Evolutionary conservation across 1,139 yeast genomes (phyloP).

Genomic region (Magnusiomyces tetraspermus): DNA sequence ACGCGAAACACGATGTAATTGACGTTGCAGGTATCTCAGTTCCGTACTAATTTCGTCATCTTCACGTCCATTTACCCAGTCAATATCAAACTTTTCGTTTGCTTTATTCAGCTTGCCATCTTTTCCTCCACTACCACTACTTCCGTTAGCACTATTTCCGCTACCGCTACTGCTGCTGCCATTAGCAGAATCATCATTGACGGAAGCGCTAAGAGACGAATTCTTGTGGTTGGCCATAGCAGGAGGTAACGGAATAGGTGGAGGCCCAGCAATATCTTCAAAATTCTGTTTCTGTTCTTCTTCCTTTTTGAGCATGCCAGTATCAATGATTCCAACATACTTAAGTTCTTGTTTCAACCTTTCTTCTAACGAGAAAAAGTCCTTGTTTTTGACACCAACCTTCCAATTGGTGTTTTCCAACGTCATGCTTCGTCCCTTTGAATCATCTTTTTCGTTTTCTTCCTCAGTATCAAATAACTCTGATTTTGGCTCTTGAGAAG

Average conservation of each 20-base stretch:
- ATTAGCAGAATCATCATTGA: not conserved
- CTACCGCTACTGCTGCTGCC: not conserved
- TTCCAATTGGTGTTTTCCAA: conserved; percentile 34
- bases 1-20: conserved; percentile 51
- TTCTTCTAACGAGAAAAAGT: conserved; percentile 77
- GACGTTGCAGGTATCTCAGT: conserved; percentile 60
- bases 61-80: conserved; percentile 75
- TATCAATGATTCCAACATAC: conserved; percentile 78
- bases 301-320: conserved; percentile 29
- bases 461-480: conserved; percentile 3
- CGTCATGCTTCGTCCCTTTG: conserved; percentile 11
- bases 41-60: conserved; percentile 94
- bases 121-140: conserved; percentile 6
- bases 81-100: conserved; percentile 38
- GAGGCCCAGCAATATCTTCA: conserved; percentile 10
- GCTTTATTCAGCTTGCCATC: conserved; percentile 1
- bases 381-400: conserved; percentile 42
- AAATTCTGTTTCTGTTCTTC: conserved; percentile 30
- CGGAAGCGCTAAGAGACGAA: not conserved
- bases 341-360: conserved; percentile 77
- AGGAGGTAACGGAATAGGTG: not conserved
- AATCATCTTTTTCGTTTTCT: conserved; percentile 7
- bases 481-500: not conserved
- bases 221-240: not conserved
- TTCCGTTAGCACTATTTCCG: not conserved